phyloP scores from a whole-genome alignment of 2,329 filamentous ascomycete species.

The Botrytis fragariae region DNA sequence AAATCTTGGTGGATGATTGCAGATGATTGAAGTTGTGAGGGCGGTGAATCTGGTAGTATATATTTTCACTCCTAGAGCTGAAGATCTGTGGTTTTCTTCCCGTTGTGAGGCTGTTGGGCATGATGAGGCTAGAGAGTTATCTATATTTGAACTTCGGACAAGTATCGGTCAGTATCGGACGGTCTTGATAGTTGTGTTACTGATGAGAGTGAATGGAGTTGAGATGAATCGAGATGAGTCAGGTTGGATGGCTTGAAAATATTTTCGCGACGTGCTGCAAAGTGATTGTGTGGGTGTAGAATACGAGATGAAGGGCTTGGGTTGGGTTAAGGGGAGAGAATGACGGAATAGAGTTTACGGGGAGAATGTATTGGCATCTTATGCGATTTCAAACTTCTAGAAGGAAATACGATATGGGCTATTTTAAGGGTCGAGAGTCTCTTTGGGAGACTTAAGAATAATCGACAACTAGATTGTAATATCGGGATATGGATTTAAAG shows the following conservation, averaged over 20 bases:
- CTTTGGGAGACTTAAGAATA: background rate
- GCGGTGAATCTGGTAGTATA: background rate
- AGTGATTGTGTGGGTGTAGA: background rate
- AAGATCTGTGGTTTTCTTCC: background rate
- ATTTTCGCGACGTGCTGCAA: background rate
- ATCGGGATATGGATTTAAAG: background rate
- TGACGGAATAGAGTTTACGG: background rate
- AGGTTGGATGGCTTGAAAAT: background rate
- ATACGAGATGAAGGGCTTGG: background rate
- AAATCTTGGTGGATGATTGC: background rate
- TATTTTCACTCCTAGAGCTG: background rate
- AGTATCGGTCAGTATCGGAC: no score
- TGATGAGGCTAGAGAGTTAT: background rate
- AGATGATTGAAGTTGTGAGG: background rate
- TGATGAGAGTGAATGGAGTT: no score
- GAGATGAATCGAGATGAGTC: background rate
- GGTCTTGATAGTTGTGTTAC: no score
- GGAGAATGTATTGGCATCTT: background rate
- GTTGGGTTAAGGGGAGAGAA: background rate
- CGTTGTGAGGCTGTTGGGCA: background rate
- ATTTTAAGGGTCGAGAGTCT: background rate
- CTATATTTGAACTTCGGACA: background rate
- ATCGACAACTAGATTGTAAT: background rate
- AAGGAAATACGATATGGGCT: background rate
- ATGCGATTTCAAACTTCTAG: background rate